Evolutionary conservation across 2,329 filamentous ascomycete genomes (phyloP), one percentile per base, ranked within the genome.

Genomic region (Diplodia seriata): DNA sequence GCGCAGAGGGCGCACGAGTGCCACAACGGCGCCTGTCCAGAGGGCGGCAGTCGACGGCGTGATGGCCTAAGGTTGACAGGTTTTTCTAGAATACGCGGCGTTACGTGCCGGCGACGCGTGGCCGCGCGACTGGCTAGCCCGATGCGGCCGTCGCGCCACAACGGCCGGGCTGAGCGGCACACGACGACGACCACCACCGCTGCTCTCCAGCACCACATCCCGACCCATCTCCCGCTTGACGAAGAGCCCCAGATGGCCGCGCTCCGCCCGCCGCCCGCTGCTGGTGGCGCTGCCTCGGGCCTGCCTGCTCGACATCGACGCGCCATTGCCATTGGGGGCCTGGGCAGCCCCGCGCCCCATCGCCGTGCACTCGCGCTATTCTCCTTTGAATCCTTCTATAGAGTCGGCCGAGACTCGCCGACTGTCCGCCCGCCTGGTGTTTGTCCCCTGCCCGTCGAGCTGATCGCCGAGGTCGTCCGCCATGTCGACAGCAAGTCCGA

Each of bases 41-140:
- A 15, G 20, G 50, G 11, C 20, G 20, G 50, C 20, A 12, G 12
- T 15, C 20, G 20, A 15, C 49, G n/a, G 49, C 40, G 53, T 26
- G 23, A 53, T 4, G 12, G 50, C 4, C 6, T 29, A n/a, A 7
- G 18, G n/a, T 31, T 36, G 53, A 31, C 36, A 36, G 36, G 9
- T 15, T 49, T 40, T 23, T 15, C 20, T 33, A 33, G 56, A 26
- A 62, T 62, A 62, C 57, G 57, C 40, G 57, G 57, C 43, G 57
- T 59, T 43, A 62, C 57, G 57, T 29, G 43, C 6, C 57, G n/a
- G 57, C 9, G 57, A 62, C 57, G 57, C 57, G 57, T 62, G 57
- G 47, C 57, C 57, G 51, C 51, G 43, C 43, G 8, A 20, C 36
- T 12, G 26, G 3, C 36, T 38, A 12, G 9, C 36, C 36, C 36